Evolutionary conservation across 768 basidiomycete genomes (phyloP).

Genomic region (Leccinum fibrillosum): DNA sequence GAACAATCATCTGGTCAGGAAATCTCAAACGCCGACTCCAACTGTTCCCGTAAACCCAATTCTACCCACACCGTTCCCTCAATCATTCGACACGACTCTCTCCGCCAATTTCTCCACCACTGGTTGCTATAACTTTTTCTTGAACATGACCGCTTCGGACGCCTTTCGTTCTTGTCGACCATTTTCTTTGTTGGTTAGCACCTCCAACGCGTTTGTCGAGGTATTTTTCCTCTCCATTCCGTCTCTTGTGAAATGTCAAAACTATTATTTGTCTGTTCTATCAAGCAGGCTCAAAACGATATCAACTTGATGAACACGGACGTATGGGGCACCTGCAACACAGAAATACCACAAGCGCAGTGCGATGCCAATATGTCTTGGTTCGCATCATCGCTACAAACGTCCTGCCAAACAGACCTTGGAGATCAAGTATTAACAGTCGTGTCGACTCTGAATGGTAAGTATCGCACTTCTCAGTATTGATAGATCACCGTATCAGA

Average conservation of each 20-base stretch:
- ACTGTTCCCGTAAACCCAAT: slow-evolving; percentile 35
- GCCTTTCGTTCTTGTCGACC: slow-evolving; percentile 75
- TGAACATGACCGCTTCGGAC: slow-evolving; percentile 62
- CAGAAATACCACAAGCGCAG: slow-evolving; percentile 40
- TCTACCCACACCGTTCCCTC: slow-evolving; percentile 76
- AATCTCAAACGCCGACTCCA: slow-evolving; percentile 18
- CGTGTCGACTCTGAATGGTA: slow-evolving; percentile 53
- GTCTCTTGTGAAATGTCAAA: not conserved
- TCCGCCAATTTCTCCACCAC: slow-evolving; percentile 62
- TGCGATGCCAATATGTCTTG: slow-evolving; percentile 68
- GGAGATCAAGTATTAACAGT: slow-evolving; percentile 49
- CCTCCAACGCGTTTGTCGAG: slow-evolving; percentile 50
- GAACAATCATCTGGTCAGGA: slow-evolving; percentile 7
- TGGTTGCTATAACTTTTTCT: slow-evolving; percentile 67
- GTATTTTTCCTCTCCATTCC: slow-evolving; percentile 35
- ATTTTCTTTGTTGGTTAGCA: slow-evolving; percentile 61
- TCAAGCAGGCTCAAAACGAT: slow-evolving; percentile 60
- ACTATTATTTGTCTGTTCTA: not conserved
- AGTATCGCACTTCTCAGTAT: slow-evolving; percentile 12
- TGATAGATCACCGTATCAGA: not conserved
- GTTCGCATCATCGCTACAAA: slow-evolving; percentile 50
- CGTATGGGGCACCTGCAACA: slow-evolving; percentile 81
- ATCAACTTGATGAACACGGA: slow-evolving; percentile 60
- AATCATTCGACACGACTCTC: slow-evolving; percentile 64
- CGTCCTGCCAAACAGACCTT: slow-evolving; percentile 57